A percentile compares a stretch with the other conserved stretches of the same genome.
phyloP scores from a whole-genome alignment of 768 basidiomycete species.

The Sutorius australiensis region DNA sequence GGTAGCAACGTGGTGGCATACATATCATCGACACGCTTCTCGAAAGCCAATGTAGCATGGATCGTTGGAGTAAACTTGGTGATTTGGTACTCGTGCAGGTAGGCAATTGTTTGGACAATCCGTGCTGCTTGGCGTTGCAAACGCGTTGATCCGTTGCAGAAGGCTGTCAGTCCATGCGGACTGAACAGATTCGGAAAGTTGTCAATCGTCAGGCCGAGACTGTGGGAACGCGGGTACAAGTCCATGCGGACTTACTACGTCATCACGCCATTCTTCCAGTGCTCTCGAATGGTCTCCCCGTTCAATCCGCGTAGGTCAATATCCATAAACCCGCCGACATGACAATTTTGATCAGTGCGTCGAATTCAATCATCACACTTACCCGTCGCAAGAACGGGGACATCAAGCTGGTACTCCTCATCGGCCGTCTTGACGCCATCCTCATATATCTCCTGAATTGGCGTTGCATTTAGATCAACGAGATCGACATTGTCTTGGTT shows the following conservation, averaged over 20 bases:
- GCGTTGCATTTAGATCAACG: conserved; percentile 3
- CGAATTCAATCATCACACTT: neutral
- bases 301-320: conserved; percentile 14
- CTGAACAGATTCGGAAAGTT: conserved; percentile 16
- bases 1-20: neutral
- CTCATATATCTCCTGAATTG: conserved; percentile 9
- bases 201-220: conserved; percentile 15
- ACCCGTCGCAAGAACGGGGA: conserved; percentile 17
- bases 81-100: too few relatives aligned
- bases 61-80: too few relatives aligned
- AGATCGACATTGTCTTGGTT: conserved; percentile 17
- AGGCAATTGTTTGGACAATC: too few relatives aligned
- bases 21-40: too few relatives aligned
- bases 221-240: neutral
- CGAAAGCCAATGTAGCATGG: too few relatives aligned
- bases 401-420: conserved; percentile 10
- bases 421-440: conserved; percentile 7
- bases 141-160: conserved; percentile 10
- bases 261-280: conserved; percentile 11
- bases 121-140: neutral
- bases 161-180: conserved; percentile 11
- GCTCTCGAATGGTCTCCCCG: conserved; percentile 11
- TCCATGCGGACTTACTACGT: conserved; percentile 10
- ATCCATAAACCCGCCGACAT: neutral
- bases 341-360: neutral